Evolutionary conservation across 495 filamentous ascomycete genomes (phyloP).

Genomic region (Xylaria venustula): DNA sequence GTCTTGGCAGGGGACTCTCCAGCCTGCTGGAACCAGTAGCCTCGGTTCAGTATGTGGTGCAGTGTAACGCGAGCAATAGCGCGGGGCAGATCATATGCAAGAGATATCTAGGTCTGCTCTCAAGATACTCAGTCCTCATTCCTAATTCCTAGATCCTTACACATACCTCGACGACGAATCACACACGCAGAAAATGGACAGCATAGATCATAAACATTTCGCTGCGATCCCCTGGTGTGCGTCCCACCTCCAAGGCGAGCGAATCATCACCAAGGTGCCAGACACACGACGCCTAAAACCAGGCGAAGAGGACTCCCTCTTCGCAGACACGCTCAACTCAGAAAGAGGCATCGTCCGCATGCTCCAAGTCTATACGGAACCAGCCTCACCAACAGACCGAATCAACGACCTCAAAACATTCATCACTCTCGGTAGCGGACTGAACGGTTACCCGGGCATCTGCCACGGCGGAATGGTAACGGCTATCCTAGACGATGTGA

Average conservation of each 20-base stretch:
- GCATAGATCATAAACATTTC: slow-evolving; percentile 45
- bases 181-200: too few species aligned
- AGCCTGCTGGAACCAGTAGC: too few species aligned
- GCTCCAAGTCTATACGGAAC: slow-evolving; percentile 44
- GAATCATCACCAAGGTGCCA: slow-evolving; percentile 36
- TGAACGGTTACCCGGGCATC: slow-evolving; percentile 59
- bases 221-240: slow-evolving; percentile 57
- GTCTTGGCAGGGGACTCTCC: too few species aligned
- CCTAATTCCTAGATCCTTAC: too few species aligned
- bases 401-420: slow-evolving; percentile 46
- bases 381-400: slow-evolving; percentile 22
- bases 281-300: slow-evolving; percentile 44
- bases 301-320: slow-evolving; percentile 51
- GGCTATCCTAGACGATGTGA: slow-evolving; percentile 54
- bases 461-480: slow-evolving; percentile 61
- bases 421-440: slow-evolving; percentile 49
- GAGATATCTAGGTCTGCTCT: too few species aligned
- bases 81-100: too few species aligned
- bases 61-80: too few species aligned
- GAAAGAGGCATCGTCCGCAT: slow-evolving; percentile 49
- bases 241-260: slow-evolving; percentile 41
- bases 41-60: too few species aligned
- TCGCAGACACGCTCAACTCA: slow-evolving; percentile 55
- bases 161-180: too few species aligned
- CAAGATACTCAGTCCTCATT: too few species aligned